These are phyloP conservation scores for Heliamphora exappendiculata DNA, from an alignment of 148 eudicot species.

Conservation along the genomic window DNA sequence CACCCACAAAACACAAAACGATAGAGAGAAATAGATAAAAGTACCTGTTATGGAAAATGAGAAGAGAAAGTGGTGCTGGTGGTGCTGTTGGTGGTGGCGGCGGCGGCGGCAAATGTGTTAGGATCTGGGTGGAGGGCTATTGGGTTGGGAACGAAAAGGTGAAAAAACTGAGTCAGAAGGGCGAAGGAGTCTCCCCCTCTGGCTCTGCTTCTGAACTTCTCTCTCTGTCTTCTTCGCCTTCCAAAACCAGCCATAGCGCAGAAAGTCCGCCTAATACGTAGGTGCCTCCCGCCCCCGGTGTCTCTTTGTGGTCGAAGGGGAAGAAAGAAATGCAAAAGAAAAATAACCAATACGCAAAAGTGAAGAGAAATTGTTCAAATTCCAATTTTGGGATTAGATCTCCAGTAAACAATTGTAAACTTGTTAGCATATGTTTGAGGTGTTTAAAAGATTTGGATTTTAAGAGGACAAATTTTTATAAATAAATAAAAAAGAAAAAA, in stretches of 20 bases:
- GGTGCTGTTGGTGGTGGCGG: conserved; percentile 5
- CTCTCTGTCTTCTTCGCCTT: not conserved
- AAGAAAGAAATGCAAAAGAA: too few species aligned
- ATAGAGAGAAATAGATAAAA: not conserved
- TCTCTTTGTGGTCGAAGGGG: not conserved
- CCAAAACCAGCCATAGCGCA: conserved; percentile 4
- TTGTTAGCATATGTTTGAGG: too few species aligned
- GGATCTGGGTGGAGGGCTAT: not conserved
- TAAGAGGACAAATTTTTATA: too few species aligned
- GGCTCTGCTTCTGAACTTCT: not conserved
- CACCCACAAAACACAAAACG: not conserved
- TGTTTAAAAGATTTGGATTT: too few species aligned
- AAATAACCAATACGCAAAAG: too few species aligned
- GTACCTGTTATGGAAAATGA: conserved; percentile 12
- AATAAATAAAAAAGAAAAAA: too few species aligned
- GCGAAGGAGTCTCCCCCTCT: not conserved
- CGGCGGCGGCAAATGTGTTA: too few species aligned
- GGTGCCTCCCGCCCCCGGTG: not conserved
- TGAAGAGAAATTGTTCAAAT: too few species aligned
- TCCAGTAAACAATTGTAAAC: too few species aligned
- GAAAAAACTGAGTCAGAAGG: not conserved
- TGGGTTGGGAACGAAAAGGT: not conserved
- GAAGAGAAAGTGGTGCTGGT: not conserved
- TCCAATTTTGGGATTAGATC: not conserved
- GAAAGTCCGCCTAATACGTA: conserved; percentile 9